Base-by-base conservation (phyloP, 83 land plant species). In the Thuja plicata region DNA sequence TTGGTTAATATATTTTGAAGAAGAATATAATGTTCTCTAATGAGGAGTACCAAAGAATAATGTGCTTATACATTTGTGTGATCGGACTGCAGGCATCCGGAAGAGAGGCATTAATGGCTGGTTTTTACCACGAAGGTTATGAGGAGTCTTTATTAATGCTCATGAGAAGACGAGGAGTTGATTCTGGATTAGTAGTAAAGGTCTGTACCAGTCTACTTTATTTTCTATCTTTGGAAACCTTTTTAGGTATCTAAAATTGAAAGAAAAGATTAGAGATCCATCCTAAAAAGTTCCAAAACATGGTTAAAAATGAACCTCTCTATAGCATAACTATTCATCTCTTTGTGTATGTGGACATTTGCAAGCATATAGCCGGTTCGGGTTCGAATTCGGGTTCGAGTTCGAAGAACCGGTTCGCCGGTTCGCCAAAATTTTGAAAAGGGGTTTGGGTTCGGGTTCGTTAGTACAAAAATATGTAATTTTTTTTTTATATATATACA, bases 61-160 rank as follows among this genome's bases (percentile, higher is more conserved):
- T 41, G 70, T n/a, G 9, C 66, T 30, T 89, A 48, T 66, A 85
- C 66, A 54, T 78, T 76, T 46, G 71, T 76, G 40, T 82, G 38
- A 38, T 41, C 5, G 37, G 38, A 80, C 41, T 54, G 43, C 90
- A 98, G 99, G 97, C 97, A 50, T 60, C 87, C 41, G 99, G 99
- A 27, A 93, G 88, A 85, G 99, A 97, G 91, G 93, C 99, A 85
- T 93, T 97, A 87, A 91, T 98, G 87, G 91, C 99, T 87, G 99
- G 99, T 60, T 98, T 98, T 91, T 98, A 96, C 89, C 99, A 98
- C 90, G 96, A 91, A 79, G 99, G 96, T 62, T 98, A 96, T 93
- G 94, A 95, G 85, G 97, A 94, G 62, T 88, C 99, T 57, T 90
- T 98, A n/a, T 86, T 98, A 52, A 97, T 96, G 99, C 96, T 98